Conservation (phyloP, 1,284 basidiomycete species). For the Polyporus tsugae region DNA sequence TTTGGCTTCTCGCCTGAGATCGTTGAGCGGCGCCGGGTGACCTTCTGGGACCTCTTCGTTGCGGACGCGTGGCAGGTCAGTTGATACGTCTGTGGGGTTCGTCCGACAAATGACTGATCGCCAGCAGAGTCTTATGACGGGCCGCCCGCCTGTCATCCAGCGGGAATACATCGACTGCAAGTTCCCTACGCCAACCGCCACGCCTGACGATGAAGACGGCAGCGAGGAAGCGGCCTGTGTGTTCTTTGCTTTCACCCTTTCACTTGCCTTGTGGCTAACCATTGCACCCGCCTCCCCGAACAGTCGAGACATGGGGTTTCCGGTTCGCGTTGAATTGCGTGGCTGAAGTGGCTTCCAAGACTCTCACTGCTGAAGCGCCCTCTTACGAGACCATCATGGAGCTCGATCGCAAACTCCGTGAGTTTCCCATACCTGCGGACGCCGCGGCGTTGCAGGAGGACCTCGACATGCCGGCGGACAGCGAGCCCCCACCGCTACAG, state of each 20-base stretch:
- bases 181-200: constrained; percentile 38
- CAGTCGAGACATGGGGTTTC: constrained; percentile 68
- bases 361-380: constrained; percentile 68
- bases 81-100: constrained; percentile 8
- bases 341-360: constrained; percentile 68
- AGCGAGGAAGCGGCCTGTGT: constrained; percentile 51
- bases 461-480: constrained; percentile 36
- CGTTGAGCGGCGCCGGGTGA: constrained; percentile 48
- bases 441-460: constrained; percentile 45
- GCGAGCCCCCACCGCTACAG: constrained; percentile 38
- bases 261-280: neutral
- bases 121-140: constrained; percentile 54
- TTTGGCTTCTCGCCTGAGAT: constrained; percentile 48
- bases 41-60: constrained; percentile 55
- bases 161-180: constrained; percentile 44
- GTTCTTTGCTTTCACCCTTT: constrained; percentile 27
- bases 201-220: constrained; percentile 37
- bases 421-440: constrained; percentile 64
- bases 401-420: constrained; percentile 73
- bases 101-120: constrained; percentile 48
- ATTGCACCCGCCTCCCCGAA: constrained; percentile 12
- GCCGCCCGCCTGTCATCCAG: constrained; percentile 42
- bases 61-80: constrained; percentile 45
- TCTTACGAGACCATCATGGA: constrained; percentile 76
- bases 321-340: constrained; percentile 72